Evolutionary conservation across 345 rosid genomes (phyloP).

Genomic region (Triadica sebifera): DNA sequence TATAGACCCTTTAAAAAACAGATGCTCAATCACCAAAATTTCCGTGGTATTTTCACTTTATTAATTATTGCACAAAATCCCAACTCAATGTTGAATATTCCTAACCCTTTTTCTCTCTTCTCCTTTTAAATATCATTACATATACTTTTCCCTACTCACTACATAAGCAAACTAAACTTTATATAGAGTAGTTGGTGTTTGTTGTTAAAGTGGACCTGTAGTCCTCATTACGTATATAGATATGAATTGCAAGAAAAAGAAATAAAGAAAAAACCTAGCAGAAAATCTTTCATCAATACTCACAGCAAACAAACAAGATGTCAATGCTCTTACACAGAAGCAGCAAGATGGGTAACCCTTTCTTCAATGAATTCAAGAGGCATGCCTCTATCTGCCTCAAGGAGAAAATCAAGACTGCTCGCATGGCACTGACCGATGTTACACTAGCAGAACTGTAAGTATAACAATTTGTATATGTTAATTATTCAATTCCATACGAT

Average conservation of each 20-base stretch:
- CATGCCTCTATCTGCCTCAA: constrained; percentile 83
- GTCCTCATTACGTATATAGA: constrained; percentile 26
- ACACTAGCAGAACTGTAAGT: constrained; percentile 67
- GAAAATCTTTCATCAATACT: background rate
- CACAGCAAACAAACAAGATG: constrained; percentile 1
- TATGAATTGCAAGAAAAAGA: background rate
- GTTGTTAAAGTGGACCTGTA: constrained; percentile 51
- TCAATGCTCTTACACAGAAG: constrained; percentile 20
- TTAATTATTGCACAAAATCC: background rate
- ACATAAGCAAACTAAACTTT: constrained; percentile 8
- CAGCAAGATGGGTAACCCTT: constrained; percentile 47
- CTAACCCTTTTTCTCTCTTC: background rate
- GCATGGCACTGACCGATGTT: constrained; percentile 71
- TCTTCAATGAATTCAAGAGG: constrained; percentile 54
- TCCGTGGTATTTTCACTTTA: constrained; percentile 1
- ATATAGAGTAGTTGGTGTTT: constrained; percentile 3
- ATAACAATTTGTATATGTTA: background rate
- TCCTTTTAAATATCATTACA: background rate
- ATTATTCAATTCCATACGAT: background rate
- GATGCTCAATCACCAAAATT: constrained; percentile 15
- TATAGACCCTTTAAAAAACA: too few species aligned
- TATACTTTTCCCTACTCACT: background rate
- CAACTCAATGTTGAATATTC: background rate
- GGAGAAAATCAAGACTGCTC: constrained; percentile 74
- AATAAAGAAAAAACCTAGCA: too few species aligned